phyloP scores from a whole-genome alignment of 345 rosid genomes.

The Aurinia saxatilis region DNA sequence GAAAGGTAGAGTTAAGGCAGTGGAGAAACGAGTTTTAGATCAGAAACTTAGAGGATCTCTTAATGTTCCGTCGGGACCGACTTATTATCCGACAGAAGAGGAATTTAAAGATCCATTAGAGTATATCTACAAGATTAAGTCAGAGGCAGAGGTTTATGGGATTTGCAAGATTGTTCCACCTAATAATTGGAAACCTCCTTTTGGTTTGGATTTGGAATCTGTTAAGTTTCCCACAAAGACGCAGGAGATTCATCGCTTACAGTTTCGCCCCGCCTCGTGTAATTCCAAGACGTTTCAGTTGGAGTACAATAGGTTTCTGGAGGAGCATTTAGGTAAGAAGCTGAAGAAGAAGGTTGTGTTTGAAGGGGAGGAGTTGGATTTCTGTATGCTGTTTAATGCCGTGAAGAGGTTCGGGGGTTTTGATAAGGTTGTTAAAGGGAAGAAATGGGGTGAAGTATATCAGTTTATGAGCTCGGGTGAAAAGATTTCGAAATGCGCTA shows the following conservation, averaged over 20 bases:
- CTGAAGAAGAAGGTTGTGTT: constrained; percentile 65
- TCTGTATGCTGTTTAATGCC: constrained; percentile 81
- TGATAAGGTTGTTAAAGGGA: constrained; percentile 60
- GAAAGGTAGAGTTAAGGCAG: constrained; percentile 83
- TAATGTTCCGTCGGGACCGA: constrained; percentile 61
- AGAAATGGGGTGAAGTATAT: constrained; percentile 86
- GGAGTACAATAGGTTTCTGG: constrained; percentile 77
- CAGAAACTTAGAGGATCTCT: constrained; percentile 40
- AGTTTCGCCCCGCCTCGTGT: constrained; percentile 78
- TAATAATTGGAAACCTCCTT: constrained; percentile 64
- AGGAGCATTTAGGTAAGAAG: constrained; percentile 63
- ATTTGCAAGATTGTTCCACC: constrained; percentile 96
- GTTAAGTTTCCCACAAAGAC: constrained; percentile 85
- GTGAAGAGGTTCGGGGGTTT: constrained; percentile 90
- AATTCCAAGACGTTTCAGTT: constrained; percentile 82
- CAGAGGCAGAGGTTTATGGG: constrained; percentile 87
- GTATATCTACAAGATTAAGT: constrained; percentile 69
- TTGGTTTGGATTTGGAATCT: constrained; percentile 53
- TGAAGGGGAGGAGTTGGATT: constrained; percentile 82
- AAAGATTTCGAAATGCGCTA: constrained; percentile 77
- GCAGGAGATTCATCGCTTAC: constrained; percentile 95
- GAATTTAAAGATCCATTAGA: constrained; percentile 83
- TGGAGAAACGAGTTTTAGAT: constrained; percentile 59
- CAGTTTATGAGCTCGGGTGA: constrained; percentile 53
- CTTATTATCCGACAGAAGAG: constrained; percentile 70